Percentiles rank a stretch among this genome's conserved stretches.
Evolutionary conservation across 139 green algal genomes (phyloP).

Genomic region (Micractinium conductrix): DNA sequence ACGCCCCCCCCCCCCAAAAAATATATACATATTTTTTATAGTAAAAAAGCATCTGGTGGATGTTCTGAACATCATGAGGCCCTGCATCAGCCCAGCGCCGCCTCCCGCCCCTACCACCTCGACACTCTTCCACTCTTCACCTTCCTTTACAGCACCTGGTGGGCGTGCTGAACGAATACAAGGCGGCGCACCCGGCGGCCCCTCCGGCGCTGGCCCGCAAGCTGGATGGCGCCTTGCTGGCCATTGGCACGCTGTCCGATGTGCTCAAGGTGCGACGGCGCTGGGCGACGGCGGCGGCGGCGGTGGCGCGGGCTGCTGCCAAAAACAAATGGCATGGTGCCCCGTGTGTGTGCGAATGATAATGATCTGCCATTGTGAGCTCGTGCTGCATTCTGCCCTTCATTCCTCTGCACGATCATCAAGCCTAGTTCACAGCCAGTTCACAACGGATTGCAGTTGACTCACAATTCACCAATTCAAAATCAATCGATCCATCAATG

Average conservation of each 20-base stretch:
- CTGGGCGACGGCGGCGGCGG: not conserved
- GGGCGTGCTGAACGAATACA: slow-evolving; percentile 51
- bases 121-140: not conserved
- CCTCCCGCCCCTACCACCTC: no score
- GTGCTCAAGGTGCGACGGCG: slow-evolving; percentile 75
- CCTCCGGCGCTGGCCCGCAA: slow-evolving; percentile 59
- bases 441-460: not conserved
- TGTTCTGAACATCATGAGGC: no score
- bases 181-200: slow-evolving; percentile 32
- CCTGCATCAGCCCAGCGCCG: no score
- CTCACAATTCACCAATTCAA: not conserved
- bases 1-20: no score
- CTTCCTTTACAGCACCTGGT: slow-evolving; percentile 40
- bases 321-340: no score
- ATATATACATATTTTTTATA: no score
- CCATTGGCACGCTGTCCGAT: slow-evolving; percentile 80
- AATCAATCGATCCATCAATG: not conserved
- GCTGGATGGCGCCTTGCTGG: slow-evolving; percentile 93
- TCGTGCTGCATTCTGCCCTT: not conserved
- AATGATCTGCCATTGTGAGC: no score
- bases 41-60: no score
- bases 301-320: no score
- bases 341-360: no score
- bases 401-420: no score
- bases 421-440: no score